Conservation (phyloP, 2,329 filamentous ascomycete species). For the Colletotrichum higginsianum region DNA sequence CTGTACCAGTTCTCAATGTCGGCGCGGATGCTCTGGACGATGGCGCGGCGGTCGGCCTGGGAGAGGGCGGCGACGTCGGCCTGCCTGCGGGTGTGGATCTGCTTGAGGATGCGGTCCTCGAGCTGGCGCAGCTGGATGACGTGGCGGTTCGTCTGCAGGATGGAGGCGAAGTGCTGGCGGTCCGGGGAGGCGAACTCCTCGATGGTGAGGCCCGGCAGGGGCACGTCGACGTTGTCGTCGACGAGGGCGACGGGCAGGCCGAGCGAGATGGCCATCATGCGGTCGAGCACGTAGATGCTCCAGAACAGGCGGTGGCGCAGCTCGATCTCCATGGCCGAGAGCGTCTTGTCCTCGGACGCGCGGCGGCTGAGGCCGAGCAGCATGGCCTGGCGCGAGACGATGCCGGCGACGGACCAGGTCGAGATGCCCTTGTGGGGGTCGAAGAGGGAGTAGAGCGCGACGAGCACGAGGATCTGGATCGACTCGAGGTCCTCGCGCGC, state of each 20-base stretch:
- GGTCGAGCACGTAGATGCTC: conserved; percentile 62
- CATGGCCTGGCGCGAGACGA: conserved; percentile 57
- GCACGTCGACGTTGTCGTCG: conserved; percentile 57
- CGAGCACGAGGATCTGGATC: conserved; percentile 58
- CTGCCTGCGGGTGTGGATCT: conserved; percentile 53
- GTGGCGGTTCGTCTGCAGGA: conserved; percentile 61
- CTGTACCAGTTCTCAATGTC: conserved; percentile 64
- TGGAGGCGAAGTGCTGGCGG: conserved; percentile 54
- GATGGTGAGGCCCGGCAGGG: conserved; percentile 60
- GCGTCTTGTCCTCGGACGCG: conserved; percentile 47
- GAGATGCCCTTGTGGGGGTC: conserved; percentile 56
- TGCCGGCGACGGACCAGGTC: conserved; percentile 57
- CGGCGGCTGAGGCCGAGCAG: conserved; percentile 55
- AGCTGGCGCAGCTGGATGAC: conserved; percentile 61
- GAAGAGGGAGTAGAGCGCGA: conserved; percentile 61
- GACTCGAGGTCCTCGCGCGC: conserved; percentile 54
- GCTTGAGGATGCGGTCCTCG: conserved; percentile 57
- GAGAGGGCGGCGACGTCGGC: conserved; percentile 50
- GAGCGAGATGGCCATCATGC: conserved; percentile 60
- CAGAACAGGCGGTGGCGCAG: conserved; percentile 59
- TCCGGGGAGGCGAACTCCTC: conserved; percentile 60
- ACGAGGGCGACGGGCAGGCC: conserved; percentile 57
- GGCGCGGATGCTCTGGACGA: conserved; percentile 54
- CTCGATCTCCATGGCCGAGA: conserved; percentile 49
- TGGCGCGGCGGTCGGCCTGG: conserved; percentile 51